Conservation (phyloP, 2,329 filamentous ascomycete species). For the Cercospora sp. region DNA sequence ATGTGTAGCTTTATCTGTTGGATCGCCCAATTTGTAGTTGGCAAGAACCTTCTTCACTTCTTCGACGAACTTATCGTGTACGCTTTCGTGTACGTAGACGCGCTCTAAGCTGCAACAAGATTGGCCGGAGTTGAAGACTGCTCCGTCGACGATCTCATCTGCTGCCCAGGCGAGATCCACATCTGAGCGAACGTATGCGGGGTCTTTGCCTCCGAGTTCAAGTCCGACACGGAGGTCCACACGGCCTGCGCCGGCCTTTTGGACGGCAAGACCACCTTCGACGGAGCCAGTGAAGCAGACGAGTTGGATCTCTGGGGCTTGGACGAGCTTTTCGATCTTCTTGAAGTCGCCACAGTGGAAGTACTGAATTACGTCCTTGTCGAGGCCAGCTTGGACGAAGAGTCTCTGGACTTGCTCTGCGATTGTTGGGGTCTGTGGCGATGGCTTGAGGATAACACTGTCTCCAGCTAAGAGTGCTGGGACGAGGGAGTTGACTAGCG, state of each 20-base stretch:
- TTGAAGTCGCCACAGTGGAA: constrained; percentile 83
- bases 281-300: constrained; percentile 96
- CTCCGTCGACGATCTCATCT: constrained; percentile 90
- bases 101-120: constrained; percentile 93
- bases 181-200: constrained; percentile 82
- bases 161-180: constrained; percentile 90
- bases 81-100: constrained; percentile 82
- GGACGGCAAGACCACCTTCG: constrained; percentile 80
- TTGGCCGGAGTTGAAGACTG: constrained; percentile 98
- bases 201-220: constrained; percentile 92
- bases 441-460: constrained; percentile 90
- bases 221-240: constrained; percentile 78
- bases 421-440: constrained; percentile 89
- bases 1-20: constrained; percentile 74
- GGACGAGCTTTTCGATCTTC: constrained; percentile 75
- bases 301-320: constrained; percentile 72
- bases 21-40: constrained; percentile 84
- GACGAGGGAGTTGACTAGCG: constrained; percentile 86
- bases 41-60: constrained; percentile 76
- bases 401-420: constrained; percentile 78
- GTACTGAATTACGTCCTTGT: constrained; percentile 81
- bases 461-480: constrained; percentile 90
- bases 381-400: constrained; percentile 78
- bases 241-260: constrained; percentile 79
- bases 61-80: constrained; percentile 80